Evolutionary conservation across 2,329 filamentous ascomycete genomes (phyloP), one percentile per base, ranked within the genome.

Genomic region (Drechslerella coelobrocha): DNA sequence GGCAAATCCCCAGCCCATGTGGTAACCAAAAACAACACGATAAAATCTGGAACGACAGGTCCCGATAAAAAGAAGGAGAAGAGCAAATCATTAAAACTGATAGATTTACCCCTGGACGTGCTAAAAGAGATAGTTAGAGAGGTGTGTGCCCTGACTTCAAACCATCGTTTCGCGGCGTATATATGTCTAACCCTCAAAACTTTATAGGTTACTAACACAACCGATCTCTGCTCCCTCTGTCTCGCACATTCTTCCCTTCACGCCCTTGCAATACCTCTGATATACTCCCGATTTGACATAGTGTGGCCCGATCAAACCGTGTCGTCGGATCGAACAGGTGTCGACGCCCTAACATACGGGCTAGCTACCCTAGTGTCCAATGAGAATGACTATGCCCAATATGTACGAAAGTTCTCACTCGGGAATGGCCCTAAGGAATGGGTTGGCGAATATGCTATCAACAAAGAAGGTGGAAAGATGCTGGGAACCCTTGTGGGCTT

Each of bases 241-340:
- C 82, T 91, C 68, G 89, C 89, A 45, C 90, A 91, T 79, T 91
- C 90, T 12, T 87, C 88, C 26, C 84, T 95, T 10, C 89, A 94
- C 79, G 83, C 83, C 45, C 83, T 94, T 60, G 86, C 89, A 0
- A 87, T 91, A 23, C 90, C 90, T 17, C 86, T 88, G 75, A 91
- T 94, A 73, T 94, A 94, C 80, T 89, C 89, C 17, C 86, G 89
- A 69, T 94, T 94, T 79, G 90, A 94, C 77, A 94, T 94, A 73
- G 89, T 93, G 43, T 94, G 91, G 91, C 90, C 90, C 0, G 90
- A 93, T 76, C 85, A 85, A 29, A 84, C 84, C 6, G 83, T 86
- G 7, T 81, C 84, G 1, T 86, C 89, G 74, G 86, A 88, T 59
- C 83, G 87, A 45, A 86, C 86, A 41, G 89, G 88, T 63, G 90